Percentiles rank a stretch among this genome's conserved stretches.
Conservation (phyloP, 148 eudicot species). For the Chenopodium suecicum region DNA sequence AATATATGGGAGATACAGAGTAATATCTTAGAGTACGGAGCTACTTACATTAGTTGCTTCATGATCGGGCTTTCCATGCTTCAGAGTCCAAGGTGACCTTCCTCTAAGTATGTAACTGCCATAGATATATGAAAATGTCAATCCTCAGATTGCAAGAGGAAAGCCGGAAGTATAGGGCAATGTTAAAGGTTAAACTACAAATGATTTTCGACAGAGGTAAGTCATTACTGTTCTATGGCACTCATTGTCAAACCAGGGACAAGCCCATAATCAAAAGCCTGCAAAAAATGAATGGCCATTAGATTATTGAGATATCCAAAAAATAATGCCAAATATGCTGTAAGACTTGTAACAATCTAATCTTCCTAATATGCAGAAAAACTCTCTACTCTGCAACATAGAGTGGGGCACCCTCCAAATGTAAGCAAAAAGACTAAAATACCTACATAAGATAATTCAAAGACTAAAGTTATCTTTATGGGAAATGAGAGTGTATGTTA, state of each 20-base stretch:
- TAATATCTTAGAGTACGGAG: not conserved
- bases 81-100: slow-evolving; percentile 72
- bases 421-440: not conserved
- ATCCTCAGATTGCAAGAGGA: slow-evolving; percentile 1
- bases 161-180: not conserved
- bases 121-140: slow-evolving; percentile 18
- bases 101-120: slow-evolving; percentile 78
- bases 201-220: not conserved
- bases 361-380: not conserved
- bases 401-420: not conserved
- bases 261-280: slow-evolving; percentile 93
- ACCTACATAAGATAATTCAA: not conserved
- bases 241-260: slow-evolving; percentile 80
- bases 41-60: slow-evolving; percentile 68
- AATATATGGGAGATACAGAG: not conserved
- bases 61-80: slow-evolving; percentile 92
- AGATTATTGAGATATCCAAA: not conserved
- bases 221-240: slow-evolving; percentile 77
- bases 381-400: not conserved
- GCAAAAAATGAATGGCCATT: slow-evolving; percentile 29
- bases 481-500: not conserved
- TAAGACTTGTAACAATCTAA: not conserved
- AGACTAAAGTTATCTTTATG: not conserved
- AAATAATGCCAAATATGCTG: not conserved
- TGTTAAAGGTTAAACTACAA: not conserved